Conservation (phyloP, 352 stramenopile genomes). For the Phytophthora pini region DNA sequence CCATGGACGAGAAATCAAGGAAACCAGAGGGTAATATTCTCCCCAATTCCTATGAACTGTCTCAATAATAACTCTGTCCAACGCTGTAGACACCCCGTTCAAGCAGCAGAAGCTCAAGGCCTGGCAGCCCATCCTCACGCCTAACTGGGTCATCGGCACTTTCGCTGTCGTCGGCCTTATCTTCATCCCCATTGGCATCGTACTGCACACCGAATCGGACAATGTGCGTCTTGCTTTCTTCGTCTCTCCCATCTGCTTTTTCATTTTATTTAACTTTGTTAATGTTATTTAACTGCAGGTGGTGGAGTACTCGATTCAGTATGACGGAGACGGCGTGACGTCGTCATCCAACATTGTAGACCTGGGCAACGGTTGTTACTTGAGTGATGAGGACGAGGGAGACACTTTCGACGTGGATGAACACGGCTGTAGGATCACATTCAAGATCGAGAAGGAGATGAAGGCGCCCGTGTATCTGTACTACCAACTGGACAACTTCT, state of each 20-base stretch:
- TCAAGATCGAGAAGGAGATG: constrained; percentile 94
- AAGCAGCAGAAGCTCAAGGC: constrained; percentile 93
- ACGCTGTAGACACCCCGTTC: constrained; percentile 77
- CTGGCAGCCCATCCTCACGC: constrained; percentile 97
- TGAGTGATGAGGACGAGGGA: constrained; percentile 63
- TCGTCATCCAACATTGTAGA: constrained; percentile 65
- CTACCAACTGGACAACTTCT: constrained; percentile 99
- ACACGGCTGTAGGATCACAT: constrained; percentile 82
- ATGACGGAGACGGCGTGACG: constrained; percentile 76
- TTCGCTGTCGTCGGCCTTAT: constrained; percentile 95
- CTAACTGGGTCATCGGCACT: constrained; percentile 95
- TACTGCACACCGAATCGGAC: constrained; percentile 87
- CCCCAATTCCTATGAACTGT: neutral
- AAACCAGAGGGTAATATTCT: constrained; percentile 73
- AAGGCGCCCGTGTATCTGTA: constrained; percentile 97
- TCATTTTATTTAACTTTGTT: constrained; percentile 10
- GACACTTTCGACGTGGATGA: constrained; percentile 67
- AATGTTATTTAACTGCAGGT: constrained; percentile 48
- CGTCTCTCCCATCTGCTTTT: constrained; percentile 6
- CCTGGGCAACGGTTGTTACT: constrained; percentile 65
- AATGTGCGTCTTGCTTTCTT: constrained; percentile 52
- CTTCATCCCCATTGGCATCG: constrained; percentile 95
- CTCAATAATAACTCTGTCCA: constrained; percentile 3
- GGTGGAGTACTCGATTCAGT: constrained; percentile 91
- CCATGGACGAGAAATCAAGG: constrained; percentile 87